These are phyloP conservation scores for Powellomyces hirtus DNA, from an alignment of 192 early-diverging fungal genomes.

Conservation along the genomic window DNA sequence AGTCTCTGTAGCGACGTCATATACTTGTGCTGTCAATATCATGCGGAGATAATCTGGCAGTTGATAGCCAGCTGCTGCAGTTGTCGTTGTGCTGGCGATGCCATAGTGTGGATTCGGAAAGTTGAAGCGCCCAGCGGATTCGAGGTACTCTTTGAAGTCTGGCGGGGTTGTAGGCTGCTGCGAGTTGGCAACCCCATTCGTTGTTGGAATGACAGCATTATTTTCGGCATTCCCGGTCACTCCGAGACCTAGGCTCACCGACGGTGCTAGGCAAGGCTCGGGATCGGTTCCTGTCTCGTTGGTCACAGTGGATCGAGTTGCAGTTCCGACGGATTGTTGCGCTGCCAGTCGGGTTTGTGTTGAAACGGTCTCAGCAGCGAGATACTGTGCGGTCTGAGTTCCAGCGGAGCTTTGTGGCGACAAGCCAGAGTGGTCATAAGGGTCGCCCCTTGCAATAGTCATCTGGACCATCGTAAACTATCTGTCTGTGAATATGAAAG, in stretches of 20 bases:
- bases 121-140: neutral
- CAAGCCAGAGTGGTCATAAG: no score
- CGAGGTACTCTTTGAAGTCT: neutral
- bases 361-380: neutral
- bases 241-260: neutral
- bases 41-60: conserved; percentile 82
- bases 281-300: neutral
- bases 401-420: no score
- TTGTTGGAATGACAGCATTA: neutral
- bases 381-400: no score
- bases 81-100: conserved; percentile 1
- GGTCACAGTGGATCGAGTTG: neutral
- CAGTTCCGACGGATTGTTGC: neutral
- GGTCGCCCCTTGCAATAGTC: no score
- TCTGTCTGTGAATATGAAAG: no score
- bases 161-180: neutral
- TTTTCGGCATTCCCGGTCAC: neutral
- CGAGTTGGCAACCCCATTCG: neutral
- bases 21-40: conserved; percentile 91
- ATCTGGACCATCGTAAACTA: no score
- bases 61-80: conserved; percentile 4
- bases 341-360: neutral
- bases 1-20: conserved; percentile 88
- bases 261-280: neutral
- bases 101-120: conserved; percentile 18